These are phyloP conservation scores for Kwoniella dejecticola DNA, from an alignment of 768 basidiomycete species.

Conservation along the genomic window DNA sequence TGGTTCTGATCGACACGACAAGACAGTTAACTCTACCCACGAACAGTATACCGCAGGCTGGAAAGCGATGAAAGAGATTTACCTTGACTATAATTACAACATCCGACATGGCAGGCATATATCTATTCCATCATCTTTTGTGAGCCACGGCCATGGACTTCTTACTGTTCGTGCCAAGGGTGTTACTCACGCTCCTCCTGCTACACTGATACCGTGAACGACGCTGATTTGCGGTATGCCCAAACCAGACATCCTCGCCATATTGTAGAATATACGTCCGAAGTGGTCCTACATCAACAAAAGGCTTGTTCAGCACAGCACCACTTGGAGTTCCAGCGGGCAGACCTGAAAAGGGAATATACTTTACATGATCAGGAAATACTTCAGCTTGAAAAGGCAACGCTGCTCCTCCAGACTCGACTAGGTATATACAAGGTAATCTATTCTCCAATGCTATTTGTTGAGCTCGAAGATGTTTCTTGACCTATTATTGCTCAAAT, in stretches of 20 bases:
- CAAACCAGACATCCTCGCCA: constrained; percentile 85
- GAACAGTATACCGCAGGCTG: not conserved
- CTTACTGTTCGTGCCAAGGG: too few species aligned
- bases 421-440: constrained; percentile 87
- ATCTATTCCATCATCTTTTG: constrained; percentile 12
- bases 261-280: constrained; percentile 95
- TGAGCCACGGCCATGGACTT: too few species aligned
- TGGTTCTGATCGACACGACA: constrained; percentile 63
- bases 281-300: constrained; percentile 69
- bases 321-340: not conserved
- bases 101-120: constrained; percentile 92
- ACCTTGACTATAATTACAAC: constrained; percentile 59
- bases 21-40: too few species aligned
- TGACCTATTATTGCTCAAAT: constrained; percentile 62
- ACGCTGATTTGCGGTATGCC: constrained; percentile 89
- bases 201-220: constrained; percentile 92
- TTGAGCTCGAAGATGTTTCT: constrained; percentile 93
- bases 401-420: constrained; percentile 92
- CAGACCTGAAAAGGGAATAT: too few species aligned
- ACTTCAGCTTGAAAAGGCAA: constrained; percentile 89
- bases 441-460: constrained; percentile 90
- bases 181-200: constrained; percentile 85
- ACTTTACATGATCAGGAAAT: constrained; percentile 71
- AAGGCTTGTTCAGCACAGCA: not conserved
- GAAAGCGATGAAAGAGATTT: not conserved